Evolutionary conservation across 352 stramenopile genomes (phyloP).

Genomic region (Phytophthora pluvialis): DNA sequence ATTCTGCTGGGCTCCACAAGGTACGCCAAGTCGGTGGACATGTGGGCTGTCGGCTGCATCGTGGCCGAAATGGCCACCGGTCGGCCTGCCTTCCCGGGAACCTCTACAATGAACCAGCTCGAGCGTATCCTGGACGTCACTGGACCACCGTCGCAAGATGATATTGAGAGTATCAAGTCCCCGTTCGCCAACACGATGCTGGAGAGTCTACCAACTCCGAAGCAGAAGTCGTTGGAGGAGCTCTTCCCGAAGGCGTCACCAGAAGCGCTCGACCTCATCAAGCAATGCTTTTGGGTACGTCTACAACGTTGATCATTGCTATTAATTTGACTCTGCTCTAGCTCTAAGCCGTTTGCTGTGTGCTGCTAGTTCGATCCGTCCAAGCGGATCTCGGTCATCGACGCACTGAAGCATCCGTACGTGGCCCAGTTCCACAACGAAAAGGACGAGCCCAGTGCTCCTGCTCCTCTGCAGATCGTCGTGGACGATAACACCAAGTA

Average conservation of each 20-base stretch:
- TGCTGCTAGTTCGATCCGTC: constrained; percentile 89
- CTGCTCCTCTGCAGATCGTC: constrained; percentile 80
- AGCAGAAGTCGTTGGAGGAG: constrained; percentile 81
- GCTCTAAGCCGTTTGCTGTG: constrained; percentile 12
- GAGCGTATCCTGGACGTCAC: constrained; percentile 97
- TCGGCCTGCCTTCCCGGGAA: constrained; percentile 93
- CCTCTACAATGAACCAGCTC: constrained; percentile 97
- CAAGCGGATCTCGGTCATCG: constrained; percentile 88
- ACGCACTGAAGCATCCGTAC: constrained; percentile 93
- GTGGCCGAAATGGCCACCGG: constrained; percentile 94
- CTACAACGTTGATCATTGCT: background rate
- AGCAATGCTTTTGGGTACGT: constrained; percentile 84
- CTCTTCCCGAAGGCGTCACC: constrained; percentile 88
- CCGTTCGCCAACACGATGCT: constrained; percentile 95
- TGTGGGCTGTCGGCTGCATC: constrained; percentile 95
- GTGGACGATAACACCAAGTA: constrained; percentile 96
- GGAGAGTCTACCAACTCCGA: constrained; percentile 85
- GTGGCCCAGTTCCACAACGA: constrained; percentile 95
- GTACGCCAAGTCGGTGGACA: constrained; percentile 95
- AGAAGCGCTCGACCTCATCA: constrained; percentile 91
- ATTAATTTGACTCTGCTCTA: background rate
- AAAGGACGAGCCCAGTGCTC: constrained; percentile 91
- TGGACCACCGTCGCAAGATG: constrained; percentile 85
- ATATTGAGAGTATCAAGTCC: constrained; percentile 93
- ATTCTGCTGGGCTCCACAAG: constrained; percentile 94